phyloP scores from a whole-genome alignment of 2,329 filamentous ascomycete species.

The Fusarium camptoceras region DNA sequence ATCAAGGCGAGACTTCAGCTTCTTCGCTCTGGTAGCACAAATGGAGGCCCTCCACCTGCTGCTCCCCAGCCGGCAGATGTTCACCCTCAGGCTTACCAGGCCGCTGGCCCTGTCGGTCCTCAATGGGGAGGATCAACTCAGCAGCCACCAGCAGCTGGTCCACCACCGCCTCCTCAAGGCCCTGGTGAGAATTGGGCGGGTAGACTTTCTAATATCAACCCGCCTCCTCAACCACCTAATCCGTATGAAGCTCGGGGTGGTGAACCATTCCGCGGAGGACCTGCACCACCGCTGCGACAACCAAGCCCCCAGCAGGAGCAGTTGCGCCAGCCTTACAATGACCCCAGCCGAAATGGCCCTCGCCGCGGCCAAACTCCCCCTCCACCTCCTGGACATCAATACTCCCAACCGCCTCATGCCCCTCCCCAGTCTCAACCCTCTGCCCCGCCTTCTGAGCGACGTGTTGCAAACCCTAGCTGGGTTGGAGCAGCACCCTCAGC shows the following conservation, averaged over 20 bases:
- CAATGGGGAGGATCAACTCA: slow-evolving; percentile 88
- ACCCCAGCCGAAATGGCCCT: slow-evolving; percentile 48
- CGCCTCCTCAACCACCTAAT: slow-evolving; percentile 79
- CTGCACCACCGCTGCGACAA: slow-evolving; percentile 75
- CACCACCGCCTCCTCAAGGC: slow-evolving; percentile 71
- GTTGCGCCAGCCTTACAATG: slow-evolving; percentile 71
- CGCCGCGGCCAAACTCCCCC: slow-evolving; percentile 61
- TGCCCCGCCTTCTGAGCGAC: slow-evolving; percentile 62
- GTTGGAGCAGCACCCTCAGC: slow-evolving; percentile 63
- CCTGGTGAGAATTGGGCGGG: slow-evolving; percentile 68
- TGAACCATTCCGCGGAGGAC: slow-evolving; percentile 76
- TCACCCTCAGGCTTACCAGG: slow-evolving; percentile 93
- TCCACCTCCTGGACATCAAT: slow-evolving; percentile 59
- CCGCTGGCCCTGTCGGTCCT: slow-evolving; percentile 82
- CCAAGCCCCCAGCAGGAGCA: slow-evolving; percentile 80
- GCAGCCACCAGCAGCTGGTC: slow-evolving; percentile 62
- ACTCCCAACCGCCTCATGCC: slow-evolving; percentile 62
- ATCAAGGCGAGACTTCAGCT: slow-evolving; percentile 95
- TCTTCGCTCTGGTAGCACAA: slow-evolving; percentile 82
- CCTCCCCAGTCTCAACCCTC: slow-evolving; percentile 60
- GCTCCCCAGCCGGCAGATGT: slow-evolving; percentile 96
- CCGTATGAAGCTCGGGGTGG: slow-evolving; percentile 77
- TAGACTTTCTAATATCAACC: slow-evolving; percentile 82
- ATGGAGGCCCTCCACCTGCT: slow-evolving; percentile 77
- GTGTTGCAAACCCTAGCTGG: slow-evolving; percentile 71